Conservation (phyloP, 257 asterid species). For the Solanum medicagineum region DNA sequence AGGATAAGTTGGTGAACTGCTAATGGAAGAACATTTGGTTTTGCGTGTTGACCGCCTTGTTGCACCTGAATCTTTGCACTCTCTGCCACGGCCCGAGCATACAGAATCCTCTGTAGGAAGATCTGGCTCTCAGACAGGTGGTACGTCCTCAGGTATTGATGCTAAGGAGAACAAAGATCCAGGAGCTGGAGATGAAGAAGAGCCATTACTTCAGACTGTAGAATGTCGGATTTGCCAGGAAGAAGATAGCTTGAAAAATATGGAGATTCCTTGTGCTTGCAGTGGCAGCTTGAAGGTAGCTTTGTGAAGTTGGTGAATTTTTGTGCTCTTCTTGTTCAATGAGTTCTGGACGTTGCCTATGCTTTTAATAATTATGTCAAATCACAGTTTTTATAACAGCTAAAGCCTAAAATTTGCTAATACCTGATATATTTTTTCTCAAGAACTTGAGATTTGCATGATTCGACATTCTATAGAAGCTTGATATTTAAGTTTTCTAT, state of each 20-base stretch:
- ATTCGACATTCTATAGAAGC: neutral
- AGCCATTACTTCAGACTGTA: conserved; percentile 22
- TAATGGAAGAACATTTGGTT: conserved; percentile 32
- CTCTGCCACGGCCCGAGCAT: conserved; percentile 7
- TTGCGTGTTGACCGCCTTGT: conserved; percentile 19
- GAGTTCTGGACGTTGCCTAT: neutral
- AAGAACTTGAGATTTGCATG: neutral
- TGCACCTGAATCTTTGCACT: conserved; percentile 12
- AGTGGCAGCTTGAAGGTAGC: conserved; percentile 41
- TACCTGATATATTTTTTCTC: neutral
- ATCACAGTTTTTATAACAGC: neutral
- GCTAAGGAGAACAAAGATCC: conserved; percentile 2
- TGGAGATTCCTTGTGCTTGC: conserved; percentile 39
- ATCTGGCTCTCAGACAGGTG: conserved; percentile 5
- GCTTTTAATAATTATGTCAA: neutral
- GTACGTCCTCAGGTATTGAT: conserved; percentile 12
- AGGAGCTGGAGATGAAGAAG: conserved; percentile 19
- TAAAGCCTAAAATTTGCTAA: neutral
- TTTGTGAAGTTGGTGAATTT: neutral
- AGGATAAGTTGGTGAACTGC: neutral
- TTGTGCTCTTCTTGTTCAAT: neutral
- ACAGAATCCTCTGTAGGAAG: conserved; percentile 5
- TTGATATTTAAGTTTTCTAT: neutral
- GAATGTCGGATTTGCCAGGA: conserved; percentile 52
- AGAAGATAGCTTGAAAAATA: conserved; percentile 23